Conservation (phyloP, 352 stramenopile species). For the Globisporangium echinulatum region DNA sequence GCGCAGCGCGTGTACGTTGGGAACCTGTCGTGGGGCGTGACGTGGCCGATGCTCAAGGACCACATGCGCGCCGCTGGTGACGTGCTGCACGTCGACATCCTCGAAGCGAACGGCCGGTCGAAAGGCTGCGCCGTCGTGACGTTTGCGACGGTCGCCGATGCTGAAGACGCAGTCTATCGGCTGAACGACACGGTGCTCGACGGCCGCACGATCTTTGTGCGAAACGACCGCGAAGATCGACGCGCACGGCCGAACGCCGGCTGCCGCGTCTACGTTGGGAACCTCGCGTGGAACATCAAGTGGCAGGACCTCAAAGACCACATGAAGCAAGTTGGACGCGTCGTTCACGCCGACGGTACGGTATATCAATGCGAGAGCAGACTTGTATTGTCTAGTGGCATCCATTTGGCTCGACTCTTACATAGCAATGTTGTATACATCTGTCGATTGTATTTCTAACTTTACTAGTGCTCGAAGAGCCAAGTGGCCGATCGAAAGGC, state of each 20-base stretch:
- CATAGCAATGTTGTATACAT: not conserved
- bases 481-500: conserved; percentile 87
- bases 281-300: conserved; percentile 90
- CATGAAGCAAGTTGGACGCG: conserved; percentile 83
- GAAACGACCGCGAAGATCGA: conserved; percentile 87
- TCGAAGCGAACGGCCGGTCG: conserved; percentile 63
- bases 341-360: conserved; percentile 77
- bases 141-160: conserved; percentile 79
- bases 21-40: conserved; percentile 82
- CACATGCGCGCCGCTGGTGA: conserved; percentile 69
- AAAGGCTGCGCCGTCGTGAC: conserved; percentile 94
- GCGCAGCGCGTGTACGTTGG: conserved; percentile 74
- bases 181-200: conserved; percentile 91
- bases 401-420: not conserved
- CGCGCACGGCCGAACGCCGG: conserved; percentile 26
- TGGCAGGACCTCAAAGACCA: conserved; percentile 96
- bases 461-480: conserved; percentile 58
- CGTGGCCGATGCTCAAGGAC: conserved; percentile 78
- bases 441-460: not conserved
- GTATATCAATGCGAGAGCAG: too few relatives aligned
- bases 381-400: too few relatives aligned
- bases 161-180: conserved; percentile 74
- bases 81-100: conserved; percentile 57
- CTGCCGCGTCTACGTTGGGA: conserved; percentile 83
- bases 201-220: conserved; percentile 91